These are phyloP conservation scores for Rhynchospora breviuscula DNA, from an alignment of 176 grass and related monocot genomes.

Conservation along the genomic window DNA sequence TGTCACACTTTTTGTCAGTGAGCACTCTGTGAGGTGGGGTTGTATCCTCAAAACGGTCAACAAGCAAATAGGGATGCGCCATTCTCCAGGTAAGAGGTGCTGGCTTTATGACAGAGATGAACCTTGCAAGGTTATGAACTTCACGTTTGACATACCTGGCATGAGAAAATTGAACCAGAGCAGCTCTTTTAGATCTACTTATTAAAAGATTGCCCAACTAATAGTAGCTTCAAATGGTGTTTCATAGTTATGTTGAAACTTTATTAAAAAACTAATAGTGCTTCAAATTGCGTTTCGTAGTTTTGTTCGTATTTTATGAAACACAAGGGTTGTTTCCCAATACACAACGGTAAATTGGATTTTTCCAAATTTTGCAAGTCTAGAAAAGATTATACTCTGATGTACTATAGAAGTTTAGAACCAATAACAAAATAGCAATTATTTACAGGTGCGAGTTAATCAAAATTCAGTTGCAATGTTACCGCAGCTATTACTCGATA, in stretches of 20 bases:
- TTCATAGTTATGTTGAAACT: neutral
- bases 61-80: slow-evolving; percentile 86
- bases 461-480: neutral
- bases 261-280: neutral
- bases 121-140: slow-evolving; percentile 93
- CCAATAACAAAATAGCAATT: neutral
- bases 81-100: slow-evolving; percentile 71
- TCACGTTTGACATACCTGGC: slow-evolving; percentile 87
- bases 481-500: neutral
- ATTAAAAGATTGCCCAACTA: neutral
- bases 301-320: too few relatives aligned
- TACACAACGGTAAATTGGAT: neutral
- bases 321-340: too few relatives aligned
- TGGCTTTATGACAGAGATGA: slow-evolving; percentile 85
- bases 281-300: too few relatives aligned
- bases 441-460: neutral
- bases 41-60: slow-evolving; percentile 93
- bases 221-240: neutral
- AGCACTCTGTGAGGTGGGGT: slow-evolving; percentile 69
- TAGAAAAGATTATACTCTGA: neutral
- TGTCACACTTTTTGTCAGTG: slow-evolving; percentile 74
- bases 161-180: neutral
- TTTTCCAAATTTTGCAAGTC: neutral
- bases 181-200: neutral
- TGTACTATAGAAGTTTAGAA: neutral